These are phyloP conservation scores for Mortierella sp. DNA, from an alignment of 371 early-diverging fungal species.

Conservation along the genomic window DNA sequence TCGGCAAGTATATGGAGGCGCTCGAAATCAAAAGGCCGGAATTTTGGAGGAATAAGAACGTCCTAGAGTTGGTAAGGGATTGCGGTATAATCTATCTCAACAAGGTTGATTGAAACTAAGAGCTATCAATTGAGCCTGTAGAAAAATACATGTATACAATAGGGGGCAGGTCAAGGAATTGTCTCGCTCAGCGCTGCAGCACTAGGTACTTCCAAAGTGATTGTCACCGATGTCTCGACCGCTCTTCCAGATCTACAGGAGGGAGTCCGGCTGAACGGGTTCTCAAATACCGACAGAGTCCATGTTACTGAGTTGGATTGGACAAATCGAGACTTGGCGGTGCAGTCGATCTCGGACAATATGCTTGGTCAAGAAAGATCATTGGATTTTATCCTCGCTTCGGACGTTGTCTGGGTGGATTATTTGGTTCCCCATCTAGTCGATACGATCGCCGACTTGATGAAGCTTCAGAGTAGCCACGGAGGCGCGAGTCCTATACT, in stretches of 20 bases:
- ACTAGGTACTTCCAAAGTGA: constrained; percentile 32
- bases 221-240: constrained; percentile 41
- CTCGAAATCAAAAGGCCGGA: constrained; percentile 15
- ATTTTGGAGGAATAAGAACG: constrained; percentile 34
- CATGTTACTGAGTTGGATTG: constrained; percentile 40
- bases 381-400: constrained; percentile 57
- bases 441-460: constrained; percentile 44
- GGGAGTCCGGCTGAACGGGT: constrained; percentile 24
- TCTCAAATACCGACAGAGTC: constrained; percentile 24
- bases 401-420: constrained; percentile 63
- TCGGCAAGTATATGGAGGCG: constrained; percentile 48
- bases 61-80: constrained; percentile 35
- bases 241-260: constrained; percentile 19
- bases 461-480: constrained; percentile 12
- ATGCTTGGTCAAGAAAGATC: constrained; percentile 1
- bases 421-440: constrained; percentile 55
- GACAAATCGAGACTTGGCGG: constrained; percentile 20
- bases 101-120: too few species aligned
- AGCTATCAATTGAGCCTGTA: background rate
- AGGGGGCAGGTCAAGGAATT: constrained; percentile 53
- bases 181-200: constrained; percentile 46
- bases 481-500: constrained; percentile 17
- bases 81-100: background rate
- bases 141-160: background rate
- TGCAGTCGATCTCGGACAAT: constrained; percentile 26